phyloP scores from a whole-genome alignment of 768 basidiomycete genomes.

The Chlorophyllum brunneum region DNA sequence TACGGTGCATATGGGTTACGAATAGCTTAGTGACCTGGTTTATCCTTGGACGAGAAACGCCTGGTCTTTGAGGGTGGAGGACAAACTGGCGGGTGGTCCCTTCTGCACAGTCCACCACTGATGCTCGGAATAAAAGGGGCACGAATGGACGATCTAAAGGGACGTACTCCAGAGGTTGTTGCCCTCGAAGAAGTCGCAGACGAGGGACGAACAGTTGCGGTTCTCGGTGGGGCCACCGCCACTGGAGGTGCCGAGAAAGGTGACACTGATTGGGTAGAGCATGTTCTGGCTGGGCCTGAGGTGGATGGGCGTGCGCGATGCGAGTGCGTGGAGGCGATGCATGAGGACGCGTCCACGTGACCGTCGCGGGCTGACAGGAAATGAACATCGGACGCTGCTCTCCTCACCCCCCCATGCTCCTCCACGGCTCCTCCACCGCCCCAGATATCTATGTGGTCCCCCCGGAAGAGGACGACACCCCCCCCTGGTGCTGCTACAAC shows the following conservation, averaged over 20 bases:
- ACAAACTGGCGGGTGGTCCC: constrained; percentile 72
- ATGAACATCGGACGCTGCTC: constrained; percentile 1
- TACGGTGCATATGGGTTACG: constrained; percentile 84
- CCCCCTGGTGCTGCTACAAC: constrained; percentile 56
- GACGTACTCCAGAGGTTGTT: constrained; percentile 65
- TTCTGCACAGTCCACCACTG: constrained; percentile 85
- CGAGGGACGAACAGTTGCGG: constrained; percentile 75
- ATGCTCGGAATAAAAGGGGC: constrained; percentile 15
- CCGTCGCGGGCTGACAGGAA: constrained; percentile 19
- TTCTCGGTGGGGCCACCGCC: constrained; percentile 72
- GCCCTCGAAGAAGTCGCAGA: constrained; percentile 52
- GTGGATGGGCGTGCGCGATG: neutral
- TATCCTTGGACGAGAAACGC: constrained; percentile 31
- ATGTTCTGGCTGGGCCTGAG: neutral
- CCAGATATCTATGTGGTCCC: constrained; percentile 55
- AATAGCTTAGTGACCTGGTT: constrained; percentile 64
- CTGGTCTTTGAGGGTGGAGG: constrained; percentile 38
- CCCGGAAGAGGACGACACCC: constrained; percentile 53
- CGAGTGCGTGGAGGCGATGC: constrained; percentile 1
- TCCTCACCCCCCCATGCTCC: constrained; percentile 7
- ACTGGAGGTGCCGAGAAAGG: constrained; percentile 73
- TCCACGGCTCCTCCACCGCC: no score
- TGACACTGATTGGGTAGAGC: constrained; percentile 46
- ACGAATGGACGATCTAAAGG: constrained; percentile 6
- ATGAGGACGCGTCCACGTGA: constrained; percentile 27